phyloP scores from a whole-genome alignment of 208 protist genomes.

The Trypanosoma brucei region DNA sequence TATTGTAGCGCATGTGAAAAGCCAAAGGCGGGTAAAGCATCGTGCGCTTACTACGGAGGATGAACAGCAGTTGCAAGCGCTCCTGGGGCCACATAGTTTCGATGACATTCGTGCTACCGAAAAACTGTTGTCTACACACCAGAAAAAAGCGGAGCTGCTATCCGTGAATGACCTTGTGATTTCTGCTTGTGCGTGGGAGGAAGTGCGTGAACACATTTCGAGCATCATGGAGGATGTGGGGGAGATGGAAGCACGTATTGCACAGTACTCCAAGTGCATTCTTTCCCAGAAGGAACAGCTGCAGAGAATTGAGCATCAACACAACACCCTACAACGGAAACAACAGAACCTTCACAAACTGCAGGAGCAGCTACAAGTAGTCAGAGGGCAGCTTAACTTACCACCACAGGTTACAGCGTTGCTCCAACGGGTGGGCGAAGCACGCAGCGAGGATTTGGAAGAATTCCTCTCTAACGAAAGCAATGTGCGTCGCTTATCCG shows the following conservation, averaged over 20 bases:
- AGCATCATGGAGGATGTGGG: conserved; percentile 66
- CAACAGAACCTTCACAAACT: conserved; percentile 73
- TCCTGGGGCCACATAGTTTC: conserved; percentile 47
- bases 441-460: conserved; percentile 36
- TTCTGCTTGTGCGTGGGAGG: conserved; percentile 46
- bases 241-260: conserved; percentile 70
- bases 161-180: conserved; percentile 57
- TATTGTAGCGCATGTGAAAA: conserved; percentile 64
- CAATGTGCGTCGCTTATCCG: conserved; percentile 55
- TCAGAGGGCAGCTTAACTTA: conserved; percentile 67
- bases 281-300: conserved; percentile 73
- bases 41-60: conserved; percentile 66
- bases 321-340: conserved; percentile 76
- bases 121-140: conserved; percentile 49
- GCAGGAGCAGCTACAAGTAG: conserved; percentile 53
- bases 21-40: conserved; percentile 60
- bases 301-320: conserved; percentile 79
- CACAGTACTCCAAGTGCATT: conserved; percentile 66
- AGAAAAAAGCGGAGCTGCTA: conserved; percentile 71
- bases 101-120: conserved; percentile 78
- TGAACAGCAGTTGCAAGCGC: conserved; percentile 65
- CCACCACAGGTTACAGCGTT: conserved; percentile 34
- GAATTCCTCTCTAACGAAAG: conserved; percentile 62
- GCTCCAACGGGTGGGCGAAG: conserved; percentile 40
- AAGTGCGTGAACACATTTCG: conserved; percentile 47